A percentile compares a stretch with the other conserved stretches of the same genome.
These are phyloP conservation scores for Hymenoscyphus scutula DNA, from an alignment of 2,329 filamentous ascomycete species.

Conservation along the genomic window DNA sequence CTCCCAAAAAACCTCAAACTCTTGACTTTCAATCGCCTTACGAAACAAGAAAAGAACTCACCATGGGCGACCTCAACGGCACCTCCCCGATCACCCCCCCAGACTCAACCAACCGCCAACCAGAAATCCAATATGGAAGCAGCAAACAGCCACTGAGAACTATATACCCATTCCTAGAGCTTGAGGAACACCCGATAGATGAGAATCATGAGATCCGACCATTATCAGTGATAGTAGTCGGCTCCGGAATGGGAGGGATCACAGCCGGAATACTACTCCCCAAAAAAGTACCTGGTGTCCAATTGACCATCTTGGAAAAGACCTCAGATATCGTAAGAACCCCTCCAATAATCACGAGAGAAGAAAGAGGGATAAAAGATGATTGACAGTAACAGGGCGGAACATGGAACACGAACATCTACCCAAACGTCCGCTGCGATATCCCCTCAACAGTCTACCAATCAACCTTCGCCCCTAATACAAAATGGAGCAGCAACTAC, in stretches of 20 bases:
- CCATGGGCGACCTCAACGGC: neutral
- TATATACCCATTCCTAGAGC: conserved; percentile 15
- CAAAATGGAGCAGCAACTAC: conserved; percentile 67
- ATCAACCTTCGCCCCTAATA: conserved; percentile 64
- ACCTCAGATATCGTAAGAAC: conserved; percentile 31
- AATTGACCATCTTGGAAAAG: conserved; percentile 49
- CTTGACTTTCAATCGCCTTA: too few species aligned
- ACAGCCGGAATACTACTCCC: conserved; percentile 65
- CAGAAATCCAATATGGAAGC: neutral
- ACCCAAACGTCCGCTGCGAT: conserved; percentile 22
- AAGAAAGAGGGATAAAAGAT: neutral
- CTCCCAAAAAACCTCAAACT: too few species aligned
- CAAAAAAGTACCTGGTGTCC: conserved; percentile 61
- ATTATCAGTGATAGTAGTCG: conserved; percentile 46
- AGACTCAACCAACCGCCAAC: neutral
- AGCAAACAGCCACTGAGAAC: neutral
- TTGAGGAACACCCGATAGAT: conserved; percentile 40
- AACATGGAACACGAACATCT: conserved; percentile 51
- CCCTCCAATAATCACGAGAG: neutral
- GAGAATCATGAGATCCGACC: conserved; percentile 9
- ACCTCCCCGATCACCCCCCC: neutral
- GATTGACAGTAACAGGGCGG: conserved; percentile 31
- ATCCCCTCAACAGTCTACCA: conserved; percentile 56
- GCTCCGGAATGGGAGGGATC: conserved; percentile 62
- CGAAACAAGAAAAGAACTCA: neutral